Percentiles rank a stretch among this genome's conserved stretches.
These are phyloP conservation scores for Pythium periplocum DNA, from an alignment of 352 stramenopile genomes.

Conservation along the genomic window DNA sequence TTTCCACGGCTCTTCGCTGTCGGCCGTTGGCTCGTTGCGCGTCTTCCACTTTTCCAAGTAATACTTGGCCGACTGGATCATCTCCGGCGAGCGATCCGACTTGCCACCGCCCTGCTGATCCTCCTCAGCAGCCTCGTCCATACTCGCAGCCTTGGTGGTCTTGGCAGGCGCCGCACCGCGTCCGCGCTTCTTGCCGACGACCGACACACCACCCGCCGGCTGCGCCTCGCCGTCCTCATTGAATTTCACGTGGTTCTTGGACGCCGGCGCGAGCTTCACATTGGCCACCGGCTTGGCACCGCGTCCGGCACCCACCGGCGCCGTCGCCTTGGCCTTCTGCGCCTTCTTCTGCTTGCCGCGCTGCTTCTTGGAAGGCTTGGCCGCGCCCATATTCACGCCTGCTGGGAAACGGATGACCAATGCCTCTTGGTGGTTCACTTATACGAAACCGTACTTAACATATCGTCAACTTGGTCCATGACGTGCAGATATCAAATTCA, in stretches of 20 bases:
- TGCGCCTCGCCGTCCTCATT: slow-evolving; percentile 52
- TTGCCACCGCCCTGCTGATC: slow-evolving; percentile 51
- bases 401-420: too few species aligned
- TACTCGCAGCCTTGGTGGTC: slow-evolving; percentile 4
- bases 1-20: slow-evolving; percentile 67
- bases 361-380: slow-evolving; percentile 78
- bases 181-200: slow-evolving; percentile 44
- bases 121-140: slow-evolving; percentile 19
- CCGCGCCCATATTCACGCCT: slow-evolving; percentile 26
- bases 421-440: too few species aligned
- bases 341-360: slow-evolving; percentile 60
- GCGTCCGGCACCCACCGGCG: neutral
- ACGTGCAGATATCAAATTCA: slow-evolving; percentile 27
- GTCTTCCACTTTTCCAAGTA: slow-evolving; percentile 77
- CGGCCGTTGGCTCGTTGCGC: slow-evolving; percentile 37
- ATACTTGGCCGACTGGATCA: slow-evolving; percentile 78
- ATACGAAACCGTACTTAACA: too few species aligned
- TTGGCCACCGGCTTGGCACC: slow-evolving; percentile 5
- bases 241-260: slow-evolving; percentile 60
- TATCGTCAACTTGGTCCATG: slow-evolving; percentile 21
- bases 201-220: slow-evolving; percentile 7
- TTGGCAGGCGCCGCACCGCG: slow-evolving; percentile 6
- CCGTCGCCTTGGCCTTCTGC: slow-evolving; percentile 15
- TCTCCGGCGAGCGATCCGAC: slow-evolving; percentile 64
- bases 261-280: slow-evolving; percentile 14